phyloP scores from a whole-genome alignment of 495 filamentous ascomycete species.

The Pseudoneurospora amorphoporcata region DNA sequence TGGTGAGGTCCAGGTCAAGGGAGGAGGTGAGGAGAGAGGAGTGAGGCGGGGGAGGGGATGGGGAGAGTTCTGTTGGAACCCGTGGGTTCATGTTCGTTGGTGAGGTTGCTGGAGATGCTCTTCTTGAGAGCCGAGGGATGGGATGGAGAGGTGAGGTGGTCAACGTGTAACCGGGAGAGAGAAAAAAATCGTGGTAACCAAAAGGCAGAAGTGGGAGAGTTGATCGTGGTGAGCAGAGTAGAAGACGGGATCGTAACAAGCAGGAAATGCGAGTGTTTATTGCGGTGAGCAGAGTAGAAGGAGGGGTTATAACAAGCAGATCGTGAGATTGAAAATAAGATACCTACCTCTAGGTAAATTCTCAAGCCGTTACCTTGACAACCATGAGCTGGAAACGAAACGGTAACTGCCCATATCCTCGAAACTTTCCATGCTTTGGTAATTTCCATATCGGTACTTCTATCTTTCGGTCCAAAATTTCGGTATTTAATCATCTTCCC shows the following conservation, averaged over 20 bases:
- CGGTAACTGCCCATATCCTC: not conserved
- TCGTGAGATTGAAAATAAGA: not conserved
- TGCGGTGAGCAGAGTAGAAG: not conserved
- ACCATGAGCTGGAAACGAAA: not conserved
- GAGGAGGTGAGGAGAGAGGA: not conserved
- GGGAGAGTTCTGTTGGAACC: not conserved
- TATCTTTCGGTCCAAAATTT: not conserved
- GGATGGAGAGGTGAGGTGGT: not conserved
- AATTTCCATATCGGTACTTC: not conserved
- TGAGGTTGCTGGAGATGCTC: not conserved
- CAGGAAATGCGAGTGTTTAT: too few relatives aligned
- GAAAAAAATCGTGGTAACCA: not conserved
- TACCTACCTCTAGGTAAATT: not conserved
- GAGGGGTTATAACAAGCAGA: not conserved
- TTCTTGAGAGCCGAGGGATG: not conserved
- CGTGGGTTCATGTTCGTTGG: not conserved
- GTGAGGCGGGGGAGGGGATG: not conserved
- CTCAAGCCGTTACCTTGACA: not conserved
- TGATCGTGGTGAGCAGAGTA: not conserved
- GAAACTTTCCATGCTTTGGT: not conserved
- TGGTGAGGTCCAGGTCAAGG: not conserved
- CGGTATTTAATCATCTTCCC: too few relatives aligned
- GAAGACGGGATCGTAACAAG: too few relatives aligned
- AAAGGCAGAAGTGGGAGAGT: not conserved
- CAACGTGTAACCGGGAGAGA: not conserved